These are phyloP conservation scores for Colletotrichum gloeosporioides DNA, from an alignment of 2,329 filamentous ascomycete genomes.

Conservation along the genomic window DNA sequence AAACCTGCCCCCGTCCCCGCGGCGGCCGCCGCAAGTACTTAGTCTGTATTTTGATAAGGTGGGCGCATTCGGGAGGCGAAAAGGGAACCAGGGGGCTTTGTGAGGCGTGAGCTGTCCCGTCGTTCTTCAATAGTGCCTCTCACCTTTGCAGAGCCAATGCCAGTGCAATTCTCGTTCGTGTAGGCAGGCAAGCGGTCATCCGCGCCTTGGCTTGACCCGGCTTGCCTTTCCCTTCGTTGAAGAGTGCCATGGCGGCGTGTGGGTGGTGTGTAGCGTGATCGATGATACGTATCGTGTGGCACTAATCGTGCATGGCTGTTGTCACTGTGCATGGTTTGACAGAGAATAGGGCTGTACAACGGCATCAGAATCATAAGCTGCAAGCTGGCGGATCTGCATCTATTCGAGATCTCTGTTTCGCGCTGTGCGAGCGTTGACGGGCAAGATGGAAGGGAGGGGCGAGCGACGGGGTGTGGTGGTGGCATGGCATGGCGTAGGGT, in stretches of 20 bases:
- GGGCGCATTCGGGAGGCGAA: neutral
- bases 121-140: conserved; percentile 3
- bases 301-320: conserved; percentile 15
- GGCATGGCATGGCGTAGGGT: neutral
- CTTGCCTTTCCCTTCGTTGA: neutral
- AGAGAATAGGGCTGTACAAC: conserved; percentile 13
- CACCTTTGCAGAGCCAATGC: neutral
- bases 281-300: neutral
- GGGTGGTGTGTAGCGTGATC: neutral
- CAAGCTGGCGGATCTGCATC: conserved; percentile 27
- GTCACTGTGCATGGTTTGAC: conserved; percentile 17
- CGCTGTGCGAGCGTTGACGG: neutral
- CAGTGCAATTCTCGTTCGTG: neutral
- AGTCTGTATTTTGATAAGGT: neutral
- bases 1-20: neutral
- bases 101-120: neutral
- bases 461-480: neutral
- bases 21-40: neutral
- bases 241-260: neutral
- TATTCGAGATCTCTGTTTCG: conserved; percentile 29
- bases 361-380: conserved; percentile 19
- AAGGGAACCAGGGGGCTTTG: neutral
- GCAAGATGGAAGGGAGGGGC: neutral
- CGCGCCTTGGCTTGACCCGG: neutral
- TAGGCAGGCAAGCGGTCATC: neutral